phyloP scores from a whole-genome alignment of 2,329 filamentous ascomycete genomes.

The Hawksworthiomyces lignivorus region DNA sequence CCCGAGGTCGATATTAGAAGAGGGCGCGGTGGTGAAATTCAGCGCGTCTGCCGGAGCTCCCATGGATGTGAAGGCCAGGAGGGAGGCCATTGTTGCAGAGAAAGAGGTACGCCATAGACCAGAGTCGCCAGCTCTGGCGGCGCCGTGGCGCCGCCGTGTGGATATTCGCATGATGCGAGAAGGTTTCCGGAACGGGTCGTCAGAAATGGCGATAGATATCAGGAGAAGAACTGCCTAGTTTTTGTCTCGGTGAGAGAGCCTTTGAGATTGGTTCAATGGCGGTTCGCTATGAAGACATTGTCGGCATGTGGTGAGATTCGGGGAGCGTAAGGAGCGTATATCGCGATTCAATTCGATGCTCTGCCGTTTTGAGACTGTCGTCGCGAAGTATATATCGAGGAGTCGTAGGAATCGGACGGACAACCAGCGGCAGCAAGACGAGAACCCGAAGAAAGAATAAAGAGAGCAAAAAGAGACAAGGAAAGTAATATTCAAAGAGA shows the following conservation, averaged over 20 bases:
- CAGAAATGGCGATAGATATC: not conserved
- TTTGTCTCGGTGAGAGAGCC: no score
- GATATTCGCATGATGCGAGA: constrained; percentile 39
- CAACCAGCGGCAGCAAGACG: no score
- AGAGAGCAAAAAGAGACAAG: no score
- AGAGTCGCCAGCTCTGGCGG: constrained; percentile 3
- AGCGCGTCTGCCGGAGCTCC: constrained; percentile 39
- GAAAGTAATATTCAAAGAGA: no score
- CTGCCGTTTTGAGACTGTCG: no score
- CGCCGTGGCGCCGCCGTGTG: constrained; percentile 33
- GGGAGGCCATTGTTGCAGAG: constrained; percentile 11
- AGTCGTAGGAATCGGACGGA: no score
- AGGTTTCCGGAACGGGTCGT: not conserved
- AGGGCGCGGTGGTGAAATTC: constrained; percentile 54
- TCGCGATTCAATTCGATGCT: not conserved
- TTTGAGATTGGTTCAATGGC: no score
- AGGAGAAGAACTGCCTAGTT: no score
- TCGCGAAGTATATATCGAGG: no score
- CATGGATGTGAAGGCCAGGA: constrained; percentile 34
- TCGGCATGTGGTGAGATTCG: not conserved
- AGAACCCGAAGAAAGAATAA: no score
- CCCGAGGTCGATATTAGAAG: constrained; percentile 68
- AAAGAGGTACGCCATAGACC: constrained; percentile 27
- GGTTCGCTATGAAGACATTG: constrained; percentile 1
- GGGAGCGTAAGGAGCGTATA: not conserved